Percentiles rank a stretch among this genome's conserved stretches.
phyloP scores from a whole-genome alignment of 352 stramenopile species.

The Phytopythium vexans region DNA sequence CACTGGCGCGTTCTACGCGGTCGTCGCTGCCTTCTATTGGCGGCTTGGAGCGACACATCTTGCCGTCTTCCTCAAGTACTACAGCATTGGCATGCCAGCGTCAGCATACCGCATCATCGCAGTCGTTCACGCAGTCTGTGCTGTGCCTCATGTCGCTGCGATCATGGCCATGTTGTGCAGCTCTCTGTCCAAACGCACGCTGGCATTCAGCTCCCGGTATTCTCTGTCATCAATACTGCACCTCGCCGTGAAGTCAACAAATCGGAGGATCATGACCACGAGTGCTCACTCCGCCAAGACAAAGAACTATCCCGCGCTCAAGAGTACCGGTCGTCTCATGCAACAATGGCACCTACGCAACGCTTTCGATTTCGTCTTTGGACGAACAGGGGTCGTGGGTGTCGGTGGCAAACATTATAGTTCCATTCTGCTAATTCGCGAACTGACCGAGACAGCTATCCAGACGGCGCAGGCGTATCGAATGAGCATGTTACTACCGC shows the following conservation, averaged over 20 bases:
- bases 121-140: constrained; percentile 13
- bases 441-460: constrained; percentile 22
- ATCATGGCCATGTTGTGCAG: constrained; percentile 13
- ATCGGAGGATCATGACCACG: not conserved
- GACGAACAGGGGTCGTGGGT: constrained; percentile 3
- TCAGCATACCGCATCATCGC: constrained; percentile 6
- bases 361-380: not conserved
- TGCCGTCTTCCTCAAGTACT: constrained; percentile 10
- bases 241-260: not conserved
- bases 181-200: constrained; percentile 2
- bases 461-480: constrained; percentile 31
- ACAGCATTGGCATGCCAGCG: constrained; percentile 11
- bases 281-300: no score
- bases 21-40: constrained; percentile 12
- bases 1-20: constrained; percentile 11
- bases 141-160: constrained; percentile 9
- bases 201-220: not conserved
- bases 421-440: constrained; percentile 9
- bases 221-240: constrained; percentile 12
- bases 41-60: constrained; percentile 6
- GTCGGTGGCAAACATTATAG: constrained; percentile 22
- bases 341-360: not conserved
- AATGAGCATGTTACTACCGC: constrained; percentile 23
- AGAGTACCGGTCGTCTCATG: not conserved
- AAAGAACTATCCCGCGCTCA: no score